Evolutionary conservation across 768 basidiomycete genomes (phyloP).

Genomic region (Phallus indusiatus): DNA sequence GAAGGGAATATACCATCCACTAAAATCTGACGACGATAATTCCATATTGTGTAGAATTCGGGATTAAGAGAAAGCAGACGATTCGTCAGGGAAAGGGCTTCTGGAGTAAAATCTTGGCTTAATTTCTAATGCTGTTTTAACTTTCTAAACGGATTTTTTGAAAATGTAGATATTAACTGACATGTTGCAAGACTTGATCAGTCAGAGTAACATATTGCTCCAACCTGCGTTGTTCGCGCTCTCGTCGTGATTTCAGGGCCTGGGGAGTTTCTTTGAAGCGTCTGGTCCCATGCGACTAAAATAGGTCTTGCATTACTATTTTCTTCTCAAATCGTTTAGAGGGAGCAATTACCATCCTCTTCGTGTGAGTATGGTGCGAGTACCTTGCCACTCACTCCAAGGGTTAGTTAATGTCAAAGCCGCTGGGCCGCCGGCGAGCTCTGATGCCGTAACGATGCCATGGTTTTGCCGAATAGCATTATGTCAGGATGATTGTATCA

Average conservation of each 20-base stretch:
- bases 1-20: slow-evolving; percentile 57
- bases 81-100: slow-evolving; percentile 73
- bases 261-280: slow-evolving; percentile 49
- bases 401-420: too few relatives aligned
- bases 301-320: neutral
- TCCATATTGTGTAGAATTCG: slow-evolving; percentile 96
- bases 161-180: neutral
- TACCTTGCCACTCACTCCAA: too few relatives aligned
- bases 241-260: slow-evolving; percentile 54
- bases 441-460: too few relatives aligned
- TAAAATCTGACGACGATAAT: slow-evolving; percentile 79
- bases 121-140: slow-evolving; percentile 49
- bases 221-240: slow-evolving; percentile 68
- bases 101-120: slow-evolving; percentile 52
- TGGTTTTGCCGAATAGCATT: too few relatives aligned
- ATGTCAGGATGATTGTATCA: too few relatives aligned
- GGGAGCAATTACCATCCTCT: neutral
- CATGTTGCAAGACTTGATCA: slow-evolving; percentile 54
- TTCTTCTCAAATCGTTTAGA: neutral
- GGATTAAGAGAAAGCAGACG: slow-evolving; percentile 76
- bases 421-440: too few relatives aligned
- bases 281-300: slow-evolving; percentile 49
- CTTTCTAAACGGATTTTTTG: neutral
- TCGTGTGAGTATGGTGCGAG: neutral
- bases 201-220: slow-evolving; percentile 63